phyloP scores from a whole-genome alignment of 371 early-diverging fungal genomes.

The Globomyces sp. region DNA sequence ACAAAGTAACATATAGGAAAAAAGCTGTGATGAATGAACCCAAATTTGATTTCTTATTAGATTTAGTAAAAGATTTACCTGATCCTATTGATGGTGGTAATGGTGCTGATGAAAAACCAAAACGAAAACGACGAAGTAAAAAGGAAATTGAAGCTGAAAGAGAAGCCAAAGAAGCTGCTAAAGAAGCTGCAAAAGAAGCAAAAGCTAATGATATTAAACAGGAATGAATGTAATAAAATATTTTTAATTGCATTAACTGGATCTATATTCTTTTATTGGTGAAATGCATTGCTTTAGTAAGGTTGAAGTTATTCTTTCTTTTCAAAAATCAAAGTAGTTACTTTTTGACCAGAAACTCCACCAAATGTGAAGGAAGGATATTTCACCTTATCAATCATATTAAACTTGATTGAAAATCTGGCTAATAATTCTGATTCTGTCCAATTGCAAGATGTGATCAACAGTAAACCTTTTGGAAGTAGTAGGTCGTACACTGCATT shows the following conservation, averaged over 20 bases:
- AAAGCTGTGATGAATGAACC: conserved; percentile 79
- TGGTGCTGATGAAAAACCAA: conserved; percentile 26
- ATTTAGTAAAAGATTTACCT: conserved; percentile 80
- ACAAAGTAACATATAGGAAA: conserved; percentile 56
- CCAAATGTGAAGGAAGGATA: conserved; percentile 86
- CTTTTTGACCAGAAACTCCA: conserved; percentile 80
- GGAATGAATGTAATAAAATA: too few species aligned
- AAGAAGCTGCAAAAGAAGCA: too few species aligned
- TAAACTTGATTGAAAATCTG: conserved; percentile 61
- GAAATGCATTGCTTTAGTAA: conserved; percentile 6
- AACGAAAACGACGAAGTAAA: conserved; percentile 31
- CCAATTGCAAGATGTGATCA: conserved; percentile 94
- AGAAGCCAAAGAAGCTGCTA: conserved; percentile 19
- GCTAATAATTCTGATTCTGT: conserved; percentile 77
- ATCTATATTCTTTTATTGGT: neutral
- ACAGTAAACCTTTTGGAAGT: conserved; percentile 57
- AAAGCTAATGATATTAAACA: too few species aligned
- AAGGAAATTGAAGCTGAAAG: conserved; percentile 32
- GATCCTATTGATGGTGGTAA: conserved; percentile 60
- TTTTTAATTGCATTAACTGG: too few species aligned
- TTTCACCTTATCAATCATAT: conserved; percentile 66
- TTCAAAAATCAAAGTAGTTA: conserved; percentile 77
- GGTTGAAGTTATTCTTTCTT: conserved; percentile 33
- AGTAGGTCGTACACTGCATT: conserved; percentile 40
- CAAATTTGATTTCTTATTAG: conserved; percentile 91